Evolutionary conservation across 768 basidiomycete genomes (phyloP).

Genomic region (Lyophyllum semitale): DNA sequence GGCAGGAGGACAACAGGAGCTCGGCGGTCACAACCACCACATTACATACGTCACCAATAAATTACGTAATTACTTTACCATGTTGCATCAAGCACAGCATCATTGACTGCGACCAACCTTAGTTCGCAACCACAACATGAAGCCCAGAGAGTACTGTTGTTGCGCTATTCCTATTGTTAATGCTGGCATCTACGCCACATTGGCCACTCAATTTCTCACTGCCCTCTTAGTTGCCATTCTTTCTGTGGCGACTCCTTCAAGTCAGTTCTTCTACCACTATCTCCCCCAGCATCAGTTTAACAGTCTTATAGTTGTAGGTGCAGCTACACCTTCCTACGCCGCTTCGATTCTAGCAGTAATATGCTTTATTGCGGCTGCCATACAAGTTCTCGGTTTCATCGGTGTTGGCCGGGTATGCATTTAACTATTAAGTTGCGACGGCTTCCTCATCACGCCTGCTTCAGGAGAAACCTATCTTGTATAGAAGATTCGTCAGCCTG

Average conservation of each 20-base stretch:
- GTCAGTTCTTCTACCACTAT: conserved; percentile 44
- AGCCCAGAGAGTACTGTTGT: conserved; percentile 87
- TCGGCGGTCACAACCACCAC: too few species aligned
- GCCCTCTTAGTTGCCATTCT: conserved; percentile 72
- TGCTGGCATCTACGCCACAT: conserved; percentile 81
- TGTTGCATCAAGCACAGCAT: conserved; percentile 2
- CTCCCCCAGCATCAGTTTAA: background rate
- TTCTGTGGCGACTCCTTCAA: conserved; percentile 74
- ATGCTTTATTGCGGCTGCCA: conserved; percentile 72
- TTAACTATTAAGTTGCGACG: background rate
- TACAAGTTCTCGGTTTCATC: conserved; percentile 84
- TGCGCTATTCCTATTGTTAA: conserved; percentile 91
- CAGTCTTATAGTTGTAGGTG: conserved; percentile 72
- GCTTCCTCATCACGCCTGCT: conserved; percentile 3
- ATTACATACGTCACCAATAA: conserved; percentile 8
- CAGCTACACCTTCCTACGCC: conserved; percentile 77
- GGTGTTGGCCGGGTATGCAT: conserved; percentile 73
- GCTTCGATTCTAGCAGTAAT: conserved; percentile 72
- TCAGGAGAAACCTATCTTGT: conserved; percentile 69
- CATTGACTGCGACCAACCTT: background rate
- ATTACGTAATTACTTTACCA: conserved; percentile 10
- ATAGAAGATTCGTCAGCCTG: conserved; percentile 67
- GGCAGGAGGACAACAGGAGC: conserved; percentile 2
- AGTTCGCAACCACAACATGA: conserved; percentile 43
- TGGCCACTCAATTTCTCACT: conserved; percentile 75